Conservation (phyloP, 371 early-diverging fungal species). For the Dinochytrium kinnereticum region DNA sequence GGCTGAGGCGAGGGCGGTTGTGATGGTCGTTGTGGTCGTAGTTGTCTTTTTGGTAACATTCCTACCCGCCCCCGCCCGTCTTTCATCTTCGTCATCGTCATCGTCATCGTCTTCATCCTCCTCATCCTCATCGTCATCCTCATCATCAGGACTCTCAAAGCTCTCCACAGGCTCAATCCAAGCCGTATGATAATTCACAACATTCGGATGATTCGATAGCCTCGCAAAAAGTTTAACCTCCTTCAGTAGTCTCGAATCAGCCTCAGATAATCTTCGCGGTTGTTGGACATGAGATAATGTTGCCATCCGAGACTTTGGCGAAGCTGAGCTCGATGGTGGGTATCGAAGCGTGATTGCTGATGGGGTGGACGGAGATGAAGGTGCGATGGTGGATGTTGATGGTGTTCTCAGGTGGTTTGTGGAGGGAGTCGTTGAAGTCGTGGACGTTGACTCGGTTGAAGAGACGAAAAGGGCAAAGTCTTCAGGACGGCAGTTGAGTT, state of each 20-base stretch:
- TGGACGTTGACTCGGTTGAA: background rate
- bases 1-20: background rate
- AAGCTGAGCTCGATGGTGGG: background rate
- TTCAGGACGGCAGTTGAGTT: constrained; percentile 35
- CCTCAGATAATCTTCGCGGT: constrained; percentile 23
- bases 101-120: constrained; percentile 26
- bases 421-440: background rate
- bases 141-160: background rate
- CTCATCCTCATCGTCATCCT: constrained; percentile 23
- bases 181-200: constrained; percentile 53
- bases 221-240: constrained; percentile 54
- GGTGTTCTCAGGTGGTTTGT: background rate
- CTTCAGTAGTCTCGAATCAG: constrained; percentile 39
- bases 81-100: background rate
- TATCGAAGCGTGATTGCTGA: background rate
- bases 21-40: background rate
- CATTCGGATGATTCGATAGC: constrained; percentile 52
- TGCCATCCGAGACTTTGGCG: background rate
- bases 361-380: background rate
- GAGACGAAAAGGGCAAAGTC: constrained; percentile 30
- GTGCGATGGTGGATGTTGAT: background rate
- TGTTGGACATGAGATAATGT: background rate
- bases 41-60: background rate
- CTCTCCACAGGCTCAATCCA: constrained; percentile 51
- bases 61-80: background rate